Evolutionary conservation across 2,329 filamentous ascomycete species (phyloP).

Genomic region (Pseudogymnoascus sp.): DNA sequence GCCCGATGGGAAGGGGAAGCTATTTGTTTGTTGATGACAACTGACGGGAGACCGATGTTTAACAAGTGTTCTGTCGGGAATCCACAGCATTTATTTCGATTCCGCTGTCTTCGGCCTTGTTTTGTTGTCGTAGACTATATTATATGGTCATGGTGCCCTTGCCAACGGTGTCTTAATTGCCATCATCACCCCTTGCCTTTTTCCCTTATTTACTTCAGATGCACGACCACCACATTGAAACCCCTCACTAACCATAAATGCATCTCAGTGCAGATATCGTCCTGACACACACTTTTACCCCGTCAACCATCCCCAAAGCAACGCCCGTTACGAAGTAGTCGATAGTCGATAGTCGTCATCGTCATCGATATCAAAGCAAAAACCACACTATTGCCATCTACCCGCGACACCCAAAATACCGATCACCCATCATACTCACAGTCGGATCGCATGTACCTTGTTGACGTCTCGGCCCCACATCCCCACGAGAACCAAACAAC

Average conservation of each 20-base stretch:
- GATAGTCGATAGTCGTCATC: not conserved
- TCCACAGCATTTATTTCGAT: slow-evolving; percentile 4
- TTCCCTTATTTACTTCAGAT: slow-evolving; percentile 8
- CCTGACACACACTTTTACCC: slow-evolving; percentile 1
- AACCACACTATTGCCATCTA: slow-evolving; percentile 3
- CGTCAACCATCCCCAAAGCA: slow-evolving; percentile 3
- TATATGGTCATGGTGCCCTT: not conserved
- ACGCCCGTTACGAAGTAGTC: not conserved
- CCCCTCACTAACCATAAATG: slow-evolving; percentile 9
- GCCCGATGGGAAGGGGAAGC: not conserved
- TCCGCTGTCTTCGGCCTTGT: not conserved
- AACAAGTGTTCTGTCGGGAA: slow-evolving; percentile 5
- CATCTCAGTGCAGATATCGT: slow-evolving; percentile 1
- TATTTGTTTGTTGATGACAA: not conserved
- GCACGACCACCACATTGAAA: slow-evolving; percentile 2
- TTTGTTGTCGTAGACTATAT: not conserved
- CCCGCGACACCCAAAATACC: slow-evolving; percentile 2
- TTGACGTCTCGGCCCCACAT: slow-evolving; percentile 7
- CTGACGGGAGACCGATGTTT: slow-evolving; percentile 1
- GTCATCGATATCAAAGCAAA: not conserved
- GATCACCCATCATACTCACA: slow-evolving; percentile 6
- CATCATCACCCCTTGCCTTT: not conserved
- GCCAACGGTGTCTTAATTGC: slow-evolving; percentile 7
- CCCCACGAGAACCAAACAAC: slow-evolving; percentile 8
- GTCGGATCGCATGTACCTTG: slow-evolving; percentile 4